Base-by-base conservation (phyloP, 768 basidiomycete species). In the Phlebiopsis gigantea region DNA sequence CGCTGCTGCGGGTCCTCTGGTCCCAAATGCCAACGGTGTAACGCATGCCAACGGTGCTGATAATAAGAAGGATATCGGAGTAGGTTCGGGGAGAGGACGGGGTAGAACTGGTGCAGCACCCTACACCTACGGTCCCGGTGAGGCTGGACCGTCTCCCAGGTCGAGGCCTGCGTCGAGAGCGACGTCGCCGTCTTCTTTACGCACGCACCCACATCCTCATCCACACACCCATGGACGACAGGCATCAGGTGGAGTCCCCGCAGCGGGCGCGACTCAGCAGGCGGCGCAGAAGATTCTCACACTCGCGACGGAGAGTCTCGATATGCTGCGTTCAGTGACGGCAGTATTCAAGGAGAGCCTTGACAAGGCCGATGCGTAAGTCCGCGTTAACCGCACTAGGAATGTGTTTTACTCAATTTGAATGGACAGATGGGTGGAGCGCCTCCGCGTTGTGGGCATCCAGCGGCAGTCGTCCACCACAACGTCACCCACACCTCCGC, bases 311-410 rank as follows among this genome's bases (percentile, higher is more conserved):
- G 94, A 96, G 74, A 93, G 92, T 66, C 66, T 96, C 69, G 93
- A 96, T 66, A 95, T 94, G 91, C 84, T 96, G 78, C 77, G 86
- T 26, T 84, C 89, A 26, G 90, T 94, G 26, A 90, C 90, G n/a
- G 79, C 82, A 4, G 90, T 95, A 22, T 88, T 95, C 58, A 87
- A 85, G 64, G 93, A 94, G 59, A 90, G 85, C 60, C 74, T 95
- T 69, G 92, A 94, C 68, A 77, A 87, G 54, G 93, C 93, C 28
- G 93, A 95, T 68, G 81, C 87, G 83, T 92, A 69, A 44, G 85
- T 80, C 7, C 34, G 34, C 34, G 41, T n/a, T 50, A 59, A 55
- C 43, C 58, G 61, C 53, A n/a, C 57, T 52, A 46, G 21, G 19
- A 30, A 46, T 57, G 34, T 51, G 12, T 34, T 25, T 21, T 64